A percentile compares a stretch with the other conserved stretches of the same genome.
Evolutionary conservation across 208 protist genomes (phyloP).

Genomic region (Acanthamoeba triangularis): DNA sequence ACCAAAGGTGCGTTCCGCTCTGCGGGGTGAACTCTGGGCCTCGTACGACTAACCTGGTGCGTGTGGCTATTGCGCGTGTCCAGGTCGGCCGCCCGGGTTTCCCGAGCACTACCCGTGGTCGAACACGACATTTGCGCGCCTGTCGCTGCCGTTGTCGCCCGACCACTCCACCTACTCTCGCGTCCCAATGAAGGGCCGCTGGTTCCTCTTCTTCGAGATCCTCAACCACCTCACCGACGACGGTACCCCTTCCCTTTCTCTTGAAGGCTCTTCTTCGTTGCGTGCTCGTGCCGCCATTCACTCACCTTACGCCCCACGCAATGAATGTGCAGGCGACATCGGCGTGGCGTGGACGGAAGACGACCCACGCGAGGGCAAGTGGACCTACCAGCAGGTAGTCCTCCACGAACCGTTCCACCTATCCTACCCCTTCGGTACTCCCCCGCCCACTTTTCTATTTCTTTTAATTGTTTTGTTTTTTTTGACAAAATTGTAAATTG

Average conservation of each 20-base stretch:
- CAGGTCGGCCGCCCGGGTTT: background rate
- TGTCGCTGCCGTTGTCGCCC: background rate
- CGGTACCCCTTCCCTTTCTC: background rate
- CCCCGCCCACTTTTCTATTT: background rate
- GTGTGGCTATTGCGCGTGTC: background rate
- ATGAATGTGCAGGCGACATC: too few relatives aligned
- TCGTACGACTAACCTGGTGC: background rate
- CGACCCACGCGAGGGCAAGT: conserved; percentile 37
- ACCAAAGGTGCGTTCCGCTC: background rate
- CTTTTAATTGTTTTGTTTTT: background rate
- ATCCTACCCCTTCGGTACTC: conserved; percentile 20
- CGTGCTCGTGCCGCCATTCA: background rate
- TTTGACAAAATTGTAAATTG: too few relatives aligned
- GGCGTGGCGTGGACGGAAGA: conserved; percentile 59
- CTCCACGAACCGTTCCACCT: conserved; percentile 43
- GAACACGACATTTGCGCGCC: background rate
- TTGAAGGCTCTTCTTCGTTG: background rate
- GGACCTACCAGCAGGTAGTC: conserved; percentile 61
- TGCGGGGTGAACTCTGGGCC: background rate
- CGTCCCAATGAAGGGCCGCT: conserved; percentile 16
- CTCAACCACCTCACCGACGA: background rate
- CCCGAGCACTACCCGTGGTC: conserved; percentile 48
- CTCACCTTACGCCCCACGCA: background rate
- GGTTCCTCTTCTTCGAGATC: conserved; percentile 66
- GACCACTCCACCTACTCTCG: background rate